These are phyloP conservation scores for Coemansia sp. DNA, from an alignment of 192 early-diverging fungal genomes.

Conservation along the genomic window DNA sequence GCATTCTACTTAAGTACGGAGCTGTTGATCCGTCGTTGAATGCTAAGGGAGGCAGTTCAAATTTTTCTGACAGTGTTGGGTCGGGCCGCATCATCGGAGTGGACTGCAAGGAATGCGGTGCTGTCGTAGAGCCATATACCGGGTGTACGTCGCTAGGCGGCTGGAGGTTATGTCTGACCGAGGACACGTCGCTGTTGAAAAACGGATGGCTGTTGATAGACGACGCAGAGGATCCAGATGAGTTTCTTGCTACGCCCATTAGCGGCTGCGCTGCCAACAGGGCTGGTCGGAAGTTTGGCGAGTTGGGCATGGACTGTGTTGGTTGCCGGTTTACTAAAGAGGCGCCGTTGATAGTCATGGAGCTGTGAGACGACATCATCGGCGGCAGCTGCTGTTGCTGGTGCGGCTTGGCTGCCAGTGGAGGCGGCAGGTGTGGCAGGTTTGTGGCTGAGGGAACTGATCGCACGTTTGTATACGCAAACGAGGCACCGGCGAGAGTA, in stretches of 20 bases:
- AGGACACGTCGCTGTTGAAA: conserved; percentile 46
- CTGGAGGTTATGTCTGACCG: conserved; percentile 44
- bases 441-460: neutral
- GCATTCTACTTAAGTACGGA: neutral
- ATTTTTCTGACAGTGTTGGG: conserved; percentile 5
- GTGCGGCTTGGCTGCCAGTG: neutral
- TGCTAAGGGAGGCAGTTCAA: conserved; percentile 20
- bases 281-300: conserved; percentile 21
- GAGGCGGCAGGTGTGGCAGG: neutral
- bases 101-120: conserved; percentile 31
- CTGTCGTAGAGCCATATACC: conserved; percentile 2
- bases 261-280: neutral
- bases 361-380: neutral
- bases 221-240: neutral
- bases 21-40: conserved; percentile 1
- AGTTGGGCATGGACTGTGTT: conserved; percentile 50
- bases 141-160: conserved; percentile 16
- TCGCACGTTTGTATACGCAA: neutral
- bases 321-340: neutral
- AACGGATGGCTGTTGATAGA: conserved; percentile 24
- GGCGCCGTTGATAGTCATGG: conserved; percentile 1
- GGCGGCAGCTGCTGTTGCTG: neutral
- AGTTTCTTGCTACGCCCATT: neutral
- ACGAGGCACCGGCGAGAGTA: neutral
- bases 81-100: conserved; percentile 48